Base-by-base conservation (phyloP, 2,329 filamentous ascomycete species). In the Colletotrichum paranaense region DNA sequence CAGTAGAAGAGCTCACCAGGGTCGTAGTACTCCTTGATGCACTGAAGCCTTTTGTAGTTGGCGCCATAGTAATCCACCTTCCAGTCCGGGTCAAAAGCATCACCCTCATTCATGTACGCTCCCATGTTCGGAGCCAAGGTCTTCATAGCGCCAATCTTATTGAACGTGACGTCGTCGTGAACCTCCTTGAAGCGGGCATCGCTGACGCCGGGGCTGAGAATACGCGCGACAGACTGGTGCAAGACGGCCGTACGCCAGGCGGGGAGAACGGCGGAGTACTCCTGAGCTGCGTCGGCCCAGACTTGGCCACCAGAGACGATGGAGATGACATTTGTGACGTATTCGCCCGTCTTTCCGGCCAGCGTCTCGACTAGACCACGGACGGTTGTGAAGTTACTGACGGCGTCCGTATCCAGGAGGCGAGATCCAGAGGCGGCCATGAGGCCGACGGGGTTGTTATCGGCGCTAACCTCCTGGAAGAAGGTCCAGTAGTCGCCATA, bases 81-180 rank as follows among this genome's bases (percentile, higher is more conserved):
- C 38, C 77, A 82, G 32, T 82, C 72, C 2, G 81, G 79, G 65
- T 84, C 81, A 24, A 81, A 75, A 1, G 78, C 67, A 74, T 85
- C 80, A 14, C 79, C 84, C 75, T 86, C 85, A 66, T 86, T 86
- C 76, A 85, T 80, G 75, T 86, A 86, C 4, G 79, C 79, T 4
- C 84, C 85, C 7, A 81, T 83, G 55, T 81, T 75, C 1, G 84
- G 84, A 2, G 83, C 81, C 19, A 86, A 74, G 4, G 76, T 77
- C 68, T 82, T 80, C 7, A 81, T 75, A 9, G 79, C 79, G 22
- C 72, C 78, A 32, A 77, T 79, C 72, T 80, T 80, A 60, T 78
- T 75, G 42, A 73, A 78, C 3, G 79, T 81, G 32, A 80, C 65
- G 65, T 80, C 77, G 63, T 80, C 74, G 42, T 75, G 73, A 22